phyloP scores from a whole-genome alignment of 306 rosid genomes.

The Lablab purpureus region DNA sequence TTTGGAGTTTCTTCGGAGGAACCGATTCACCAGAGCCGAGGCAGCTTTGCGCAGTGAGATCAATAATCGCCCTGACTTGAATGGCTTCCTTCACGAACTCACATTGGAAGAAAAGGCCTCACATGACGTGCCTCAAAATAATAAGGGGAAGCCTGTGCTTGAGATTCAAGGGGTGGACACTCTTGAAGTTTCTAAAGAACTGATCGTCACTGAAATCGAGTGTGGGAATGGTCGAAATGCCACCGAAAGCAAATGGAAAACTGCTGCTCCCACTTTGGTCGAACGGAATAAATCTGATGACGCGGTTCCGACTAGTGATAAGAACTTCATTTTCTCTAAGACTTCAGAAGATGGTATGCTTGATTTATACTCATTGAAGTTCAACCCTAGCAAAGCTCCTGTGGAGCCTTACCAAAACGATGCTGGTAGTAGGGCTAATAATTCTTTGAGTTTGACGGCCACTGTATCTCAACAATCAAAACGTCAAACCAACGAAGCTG shows the following conservation, averaged over 20 bases:
- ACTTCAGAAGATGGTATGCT: constrained; percentile 69
- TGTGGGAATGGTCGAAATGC: constrained; percentile 72
- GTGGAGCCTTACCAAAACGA: constrained; percentile 59
- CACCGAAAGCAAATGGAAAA: constrained; percentile 73
- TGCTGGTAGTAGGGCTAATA: constrained; percentile 44
- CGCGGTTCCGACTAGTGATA: constrained; percentile 61
- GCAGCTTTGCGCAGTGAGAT: constrained; percentile 91
- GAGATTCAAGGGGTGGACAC: constrained; percentile 56
- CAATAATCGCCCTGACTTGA: constrained; percentile 67
- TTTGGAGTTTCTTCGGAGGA: constrained; percentile 81
- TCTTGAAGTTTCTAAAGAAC: constrained; percentile 71
- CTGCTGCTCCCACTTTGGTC: constrained; percentile 54
- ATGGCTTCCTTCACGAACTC: constrained; percentile 77
- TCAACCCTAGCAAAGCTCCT: constrained; percentile 68
- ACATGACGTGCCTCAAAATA: constrained; percentile 49
- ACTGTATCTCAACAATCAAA: constrained; percentile 55
- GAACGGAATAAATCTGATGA: constrained; percentile 67
- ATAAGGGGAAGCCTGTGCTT: constrained; percentile 60
- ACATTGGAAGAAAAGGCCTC: constrained; percentile 64
- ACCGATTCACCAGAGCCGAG: constrained; percentile 84
- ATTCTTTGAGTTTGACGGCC: constrained; percentile 44
- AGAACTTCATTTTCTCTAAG: constrained; percentile 67
- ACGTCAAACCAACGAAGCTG: constrained; percentile 54
- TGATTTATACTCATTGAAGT: constrained; percentile 79
- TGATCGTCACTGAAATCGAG: constrained; percentile 92